Conservation (phyloP, 352 stramenopile species). For the Phytophthora pistaciae region DNA sequence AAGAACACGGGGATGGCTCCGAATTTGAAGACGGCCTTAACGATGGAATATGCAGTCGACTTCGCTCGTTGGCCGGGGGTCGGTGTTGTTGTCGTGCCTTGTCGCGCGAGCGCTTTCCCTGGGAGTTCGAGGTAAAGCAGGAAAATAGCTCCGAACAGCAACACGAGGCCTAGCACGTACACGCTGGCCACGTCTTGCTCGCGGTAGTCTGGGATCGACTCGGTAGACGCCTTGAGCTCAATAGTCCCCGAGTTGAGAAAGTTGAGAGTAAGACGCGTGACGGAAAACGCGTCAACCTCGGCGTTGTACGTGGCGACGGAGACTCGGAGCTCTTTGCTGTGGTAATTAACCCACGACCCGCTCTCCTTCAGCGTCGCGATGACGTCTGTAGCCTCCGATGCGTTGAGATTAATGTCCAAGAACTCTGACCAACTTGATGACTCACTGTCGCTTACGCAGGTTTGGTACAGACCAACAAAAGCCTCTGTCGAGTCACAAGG, state of each 20-base stretch:
- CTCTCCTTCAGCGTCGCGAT: background rate
- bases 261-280: background rate
- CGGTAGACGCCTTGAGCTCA: background rate
- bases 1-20: background rate
- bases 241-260: background rate
- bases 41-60: too few species aligned
- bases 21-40: too few species aligned
- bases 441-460: background rate
- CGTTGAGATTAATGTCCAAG: background rate
- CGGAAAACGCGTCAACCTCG: background rate
- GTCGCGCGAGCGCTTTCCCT: too few species aligned
- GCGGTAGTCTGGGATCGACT: background rate
- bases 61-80: too few species aligned
- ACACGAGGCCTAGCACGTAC: too few species aligned
- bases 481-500: background rate
- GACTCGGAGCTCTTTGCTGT: background rate
- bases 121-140: too few species aligned
- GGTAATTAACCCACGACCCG: background rate
- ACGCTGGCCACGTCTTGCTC: background rate
- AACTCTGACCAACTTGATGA: background rate
- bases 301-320: background rate
- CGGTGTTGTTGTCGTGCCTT: too few species aligned
- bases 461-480: background rate
- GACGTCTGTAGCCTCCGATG: background rate
- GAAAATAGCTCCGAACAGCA: too few species aligned